phyloP scores from a whole-genome alignment of 1,139 yeast species.

The Scheffersomyces segobiensis region DNA sequence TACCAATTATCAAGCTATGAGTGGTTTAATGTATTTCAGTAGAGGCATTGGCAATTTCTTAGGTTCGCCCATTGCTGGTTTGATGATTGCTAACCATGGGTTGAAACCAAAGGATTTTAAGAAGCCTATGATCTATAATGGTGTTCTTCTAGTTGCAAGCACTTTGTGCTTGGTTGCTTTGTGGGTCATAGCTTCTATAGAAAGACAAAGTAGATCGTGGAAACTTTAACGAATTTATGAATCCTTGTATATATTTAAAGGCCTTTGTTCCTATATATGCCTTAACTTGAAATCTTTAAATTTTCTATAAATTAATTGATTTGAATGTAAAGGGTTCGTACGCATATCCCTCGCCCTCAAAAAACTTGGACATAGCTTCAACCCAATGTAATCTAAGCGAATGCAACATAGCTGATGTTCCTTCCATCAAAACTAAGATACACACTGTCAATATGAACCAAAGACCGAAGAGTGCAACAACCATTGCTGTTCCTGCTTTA shows the following conservation, averaged over 20 bases:
- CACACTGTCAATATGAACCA: slow-evolving; percentile 76
- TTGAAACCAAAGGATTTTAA: slow-evolving; percentile 17
- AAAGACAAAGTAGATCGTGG: background rate
- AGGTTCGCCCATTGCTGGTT: slow-evolving; percentile 37
- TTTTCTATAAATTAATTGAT: background rate
- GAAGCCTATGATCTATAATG: slow-evolving; percentile 26
- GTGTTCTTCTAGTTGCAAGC: slow-evolving; percentile 21
- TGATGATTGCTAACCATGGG: slow-evolving; percentile 19
- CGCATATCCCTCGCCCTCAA: slow-evolving; percentile 77
- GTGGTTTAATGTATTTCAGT: slow-evolving; percentile 28
- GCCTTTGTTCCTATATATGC: background rate
- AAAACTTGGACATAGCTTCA: slow-evolving; percentile 82
- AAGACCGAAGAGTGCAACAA: slow-evolving; percentile 69
- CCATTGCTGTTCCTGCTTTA: slow-evolving; percentile 46
- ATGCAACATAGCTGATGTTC: slow-evolving; percentile 86
- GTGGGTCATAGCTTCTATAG: slow-evolving; percentile 2
- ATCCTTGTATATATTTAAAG: background rate
- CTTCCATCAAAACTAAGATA: slow-evolving; percentile 80
- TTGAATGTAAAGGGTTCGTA: slow-evolving; percentile 69
- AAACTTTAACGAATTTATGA: background rate
- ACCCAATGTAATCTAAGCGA: slow-evolving; percentile 86
- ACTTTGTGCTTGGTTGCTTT: slow-evolving; percentile 13
- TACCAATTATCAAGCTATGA: slow-evolving; percentile 26
- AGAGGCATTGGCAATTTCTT: slow-evolving; percentile 32
- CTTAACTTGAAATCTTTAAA: background rate